Evolutionary conservation across 345 rosid species (phyloP).

Genomic region (Firmiana major): DNA sequence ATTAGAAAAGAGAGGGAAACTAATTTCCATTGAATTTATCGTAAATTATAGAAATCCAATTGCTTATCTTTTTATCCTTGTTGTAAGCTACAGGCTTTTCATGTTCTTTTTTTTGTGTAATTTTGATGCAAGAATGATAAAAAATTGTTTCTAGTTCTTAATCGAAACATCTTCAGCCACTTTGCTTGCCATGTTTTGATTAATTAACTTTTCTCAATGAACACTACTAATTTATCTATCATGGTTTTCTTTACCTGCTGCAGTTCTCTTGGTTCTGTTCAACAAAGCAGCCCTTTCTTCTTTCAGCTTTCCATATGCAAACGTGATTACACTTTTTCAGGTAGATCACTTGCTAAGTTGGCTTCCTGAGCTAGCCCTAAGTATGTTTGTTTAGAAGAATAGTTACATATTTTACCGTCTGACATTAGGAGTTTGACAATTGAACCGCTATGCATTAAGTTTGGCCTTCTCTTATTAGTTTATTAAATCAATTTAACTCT

Average conservation of each 20-base stretch:
- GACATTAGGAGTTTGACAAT: background rate
- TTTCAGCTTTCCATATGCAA: conserved; percentile 53
- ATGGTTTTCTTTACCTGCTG: conserved; percentile 19
- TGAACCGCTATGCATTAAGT: background rate
- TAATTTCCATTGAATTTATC: background rate
- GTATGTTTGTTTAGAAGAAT: background rate
- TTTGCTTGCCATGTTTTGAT: background rate
- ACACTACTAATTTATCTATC: background rate
- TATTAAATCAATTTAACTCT: conserved; percentile 2
- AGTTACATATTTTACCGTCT: background rate
- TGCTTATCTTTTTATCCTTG: background rate
- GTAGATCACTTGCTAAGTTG: conserved; percentile 26
- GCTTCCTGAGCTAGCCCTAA: background rate
- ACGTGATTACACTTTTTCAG: conserved; percentile 69
- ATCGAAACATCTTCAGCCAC: background rate
- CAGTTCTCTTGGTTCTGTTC: conserved; percentile 73
- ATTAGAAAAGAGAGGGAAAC: background rate
- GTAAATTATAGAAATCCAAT: background rate
- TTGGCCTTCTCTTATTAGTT: background rate
- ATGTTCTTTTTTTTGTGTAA: background rate
- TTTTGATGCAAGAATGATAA: background rate
- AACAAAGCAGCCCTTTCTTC: conserved; percentile 78
- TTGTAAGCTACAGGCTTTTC: background rate
- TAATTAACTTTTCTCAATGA: background rate
- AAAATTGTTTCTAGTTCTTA: background rate